phyloP scores from a whole-genome alignment of 768 basidiomycete species.

The Hygrocybe punicea region DNA sequence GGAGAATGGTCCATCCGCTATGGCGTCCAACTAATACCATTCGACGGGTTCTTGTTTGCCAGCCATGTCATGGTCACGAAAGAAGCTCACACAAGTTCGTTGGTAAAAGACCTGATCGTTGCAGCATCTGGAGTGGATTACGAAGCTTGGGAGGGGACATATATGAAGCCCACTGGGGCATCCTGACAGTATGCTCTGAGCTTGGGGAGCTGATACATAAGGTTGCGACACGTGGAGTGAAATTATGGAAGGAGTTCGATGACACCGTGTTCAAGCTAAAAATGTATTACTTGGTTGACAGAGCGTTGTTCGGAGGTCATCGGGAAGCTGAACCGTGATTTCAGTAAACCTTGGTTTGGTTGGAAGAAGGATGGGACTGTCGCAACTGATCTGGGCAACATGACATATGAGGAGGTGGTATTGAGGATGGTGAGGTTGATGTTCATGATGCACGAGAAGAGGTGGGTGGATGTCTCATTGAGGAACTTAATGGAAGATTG shows the following conservation, averaged over 20 bases:
- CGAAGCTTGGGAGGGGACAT: slow-evolving; percentile 90
- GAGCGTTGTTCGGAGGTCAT: slow-evolving; percentile 90
- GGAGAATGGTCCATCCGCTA: slow-evolving; percentile 93
- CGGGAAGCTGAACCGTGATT: slow-evolving; percentile 88
- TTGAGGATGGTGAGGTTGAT: slow-evolving; percentile 90
- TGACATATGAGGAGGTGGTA: slow-evolving; percentile 98
- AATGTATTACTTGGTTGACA: slow-evolving; percentile 81
- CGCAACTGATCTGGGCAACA: slow-evolving; percentile 84
- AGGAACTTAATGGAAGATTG: slow-evolving; percentile 96
- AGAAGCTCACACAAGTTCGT: slow-evolving; percentile 92
- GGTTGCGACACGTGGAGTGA: slow-evolving; percentile 94
- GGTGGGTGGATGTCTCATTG: slow-evolving; percentile 91
- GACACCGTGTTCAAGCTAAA: slow-evolving; percentile 92
- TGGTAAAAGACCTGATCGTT: too few relatives aligned
- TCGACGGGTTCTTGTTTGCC: slow-evolving; percentile 95
- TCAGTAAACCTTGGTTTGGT: slow-evolving; percentile 96
- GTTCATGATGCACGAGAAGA: slow-evolving; percentile 86
- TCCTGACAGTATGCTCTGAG: slow-evolving; percentile 95
- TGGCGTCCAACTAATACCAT: slow-evolving; percentile 92
- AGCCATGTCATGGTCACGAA: slow-evolving; percentile 98
- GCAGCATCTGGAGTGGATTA: too few relatives aligned
- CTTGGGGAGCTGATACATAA: slow-evolving; percentile 99
- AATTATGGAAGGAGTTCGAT: slow-evolving; percentile 99
- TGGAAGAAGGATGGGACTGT: slow-evolving; percentile 89
- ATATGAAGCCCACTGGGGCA: slow-evolving; percentile 92